Conservation (phyloP, 2,329 filamentous ascomycete genomes). For the Paramyrothecium sp. region DNA sequence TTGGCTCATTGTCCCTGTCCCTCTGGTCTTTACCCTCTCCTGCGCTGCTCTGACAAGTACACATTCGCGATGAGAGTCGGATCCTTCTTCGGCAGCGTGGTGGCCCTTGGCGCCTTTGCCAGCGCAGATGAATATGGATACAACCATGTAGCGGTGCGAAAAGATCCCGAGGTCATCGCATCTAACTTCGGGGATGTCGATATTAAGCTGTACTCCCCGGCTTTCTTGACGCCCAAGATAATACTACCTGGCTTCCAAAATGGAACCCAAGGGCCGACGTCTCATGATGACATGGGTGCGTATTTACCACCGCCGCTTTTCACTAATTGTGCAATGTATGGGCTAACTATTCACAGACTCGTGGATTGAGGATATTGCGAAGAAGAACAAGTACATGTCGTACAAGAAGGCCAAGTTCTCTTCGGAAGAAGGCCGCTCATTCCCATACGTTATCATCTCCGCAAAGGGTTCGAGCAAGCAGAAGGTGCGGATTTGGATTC, state of each 20-base stretch:
- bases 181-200: conserved; percentile 9
- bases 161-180: conserved; percentile 7
- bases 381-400: conserved; percentile 13
- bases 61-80: conserved; percentile 3
- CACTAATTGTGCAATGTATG: neutral
- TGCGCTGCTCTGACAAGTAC: neutral
- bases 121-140: conserved; percentile 11
- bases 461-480: neutral
- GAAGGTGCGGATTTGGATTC: conserved; percentile 28
- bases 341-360: conserved; percentile 4
- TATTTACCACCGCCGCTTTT: neutral
- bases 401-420: conserved; percentile 13
- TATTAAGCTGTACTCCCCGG: conserved; percentile 12
- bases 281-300: conserved; percentile 12
- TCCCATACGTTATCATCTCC: conserved; percentile 13
- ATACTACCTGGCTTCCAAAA: conserved; percentile 10
- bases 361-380: conserved; percentile 11
- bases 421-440: conserved; percentile 13
- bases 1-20: neutral
- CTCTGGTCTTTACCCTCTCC: neutral
- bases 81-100: neutral
- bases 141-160: conserved; percentile 9
- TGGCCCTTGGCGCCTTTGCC: conserved; percentile 6
- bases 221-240: conserved; percentile 10
- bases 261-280: conserved; percentile 15